Evolutionary conservation across 108 stramenopile species (phyloP).

Genomic region (Nitzschia sp.): DNA sequence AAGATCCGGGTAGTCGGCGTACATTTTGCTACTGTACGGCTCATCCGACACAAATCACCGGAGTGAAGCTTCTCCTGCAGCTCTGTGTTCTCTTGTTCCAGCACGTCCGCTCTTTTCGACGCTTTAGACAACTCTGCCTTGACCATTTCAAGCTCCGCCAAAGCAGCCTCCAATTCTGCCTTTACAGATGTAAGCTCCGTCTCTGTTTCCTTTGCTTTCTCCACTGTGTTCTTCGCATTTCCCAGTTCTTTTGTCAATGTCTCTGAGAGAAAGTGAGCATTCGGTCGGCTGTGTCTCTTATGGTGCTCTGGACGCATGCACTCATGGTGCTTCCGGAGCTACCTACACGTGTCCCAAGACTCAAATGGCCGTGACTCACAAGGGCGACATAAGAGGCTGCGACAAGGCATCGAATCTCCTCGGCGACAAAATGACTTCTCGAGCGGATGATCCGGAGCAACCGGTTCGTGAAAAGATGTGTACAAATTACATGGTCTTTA

Average conservation of each 20-base stretch:
- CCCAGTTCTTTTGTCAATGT: neutral
- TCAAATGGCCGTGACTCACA: no score
- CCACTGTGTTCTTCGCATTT: neutral
- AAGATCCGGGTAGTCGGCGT: conserved; percentile 8
- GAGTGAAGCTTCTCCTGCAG: conserved; percentile 33
- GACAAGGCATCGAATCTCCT: no score
- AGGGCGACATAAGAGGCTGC: no score
- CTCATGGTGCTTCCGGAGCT: no score
- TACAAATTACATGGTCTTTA: no score
- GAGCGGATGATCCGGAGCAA: no score
- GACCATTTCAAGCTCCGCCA: conserved; percentile 28
- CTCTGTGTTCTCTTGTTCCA: conserved; percentile 39
- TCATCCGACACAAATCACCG: neutral
- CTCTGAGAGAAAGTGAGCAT: no score
- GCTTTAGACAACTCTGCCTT: conserved; percentile 10
- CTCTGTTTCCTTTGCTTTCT: conserved; percentile 17
- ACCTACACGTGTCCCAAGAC: no score
- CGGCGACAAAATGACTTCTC: no score
- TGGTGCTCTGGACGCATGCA: no score
- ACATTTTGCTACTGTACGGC: neutral
- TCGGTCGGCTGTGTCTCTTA: no score
- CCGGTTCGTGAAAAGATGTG: no score
- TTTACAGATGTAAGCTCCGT: neutral
- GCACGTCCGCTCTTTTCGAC: neutral
- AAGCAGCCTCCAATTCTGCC: neutral